Evolutionary conservation across 345 rosid genomes (phyloP), one percentile per base, ranked within the genome.

Genomic region (Eucalyptus polyanthemos): DNA sequence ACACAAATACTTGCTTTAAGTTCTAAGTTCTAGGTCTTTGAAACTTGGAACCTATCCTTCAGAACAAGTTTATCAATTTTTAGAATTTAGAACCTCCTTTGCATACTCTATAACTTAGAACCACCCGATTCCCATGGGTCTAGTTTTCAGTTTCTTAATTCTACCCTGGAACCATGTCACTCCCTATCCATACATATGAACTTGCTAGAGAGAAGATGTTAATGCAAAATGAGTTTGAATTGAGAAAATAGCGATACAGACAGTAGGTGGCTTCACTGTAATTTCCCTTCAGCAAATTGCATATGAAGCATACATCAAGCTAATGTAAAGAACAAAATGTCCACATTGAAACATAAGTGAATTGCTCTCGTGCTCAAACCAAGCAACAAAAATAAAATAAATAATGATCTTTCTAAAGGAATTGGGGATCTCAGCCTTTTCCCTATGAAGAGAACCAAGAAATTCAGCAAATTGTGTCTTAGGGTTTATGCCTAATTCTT

Each of bases 401-500:
- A 67, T 83, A 60, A 92, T 93, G n/a, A n/a, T n/a, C n/a, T n/a
- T n/a, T n/a, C n/a, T n/a, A n/a, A n/a, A n/a, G 54, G 96, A 92
- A 89, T 97, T 96, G 11, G 93, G 72, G 86, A 94, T 89, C 93
- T 97, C 99, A 91, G 98, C 98, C 93, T 96, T 97, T 72, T 98
- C 93, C 42, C 97, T 93, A 89, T 96, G 99, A 94, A 95, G 98
- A 95, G 50, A 51, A 72, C 76, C 76, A 7, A 34, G 15, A 21
- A 16, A 40, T 56, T 37, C n/a, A 37, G 42, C 22, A 86, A 29
- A 86, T 50, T 86, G 69, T 62, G n/a, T n/a, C 51, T 22, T 50
- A 25, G 40, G 87, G 8, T 27, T 45, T 29, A 49, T 19, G 31
- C 49, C 34, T 15, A 31, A 50, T 25, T 27, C 60, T n/a, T 31